These are phyloP conservation scores for Elaeis guineensis DNA, from an alignment of 176 grass and related monocot genomes.

Conservation along the genomic window DNA sequence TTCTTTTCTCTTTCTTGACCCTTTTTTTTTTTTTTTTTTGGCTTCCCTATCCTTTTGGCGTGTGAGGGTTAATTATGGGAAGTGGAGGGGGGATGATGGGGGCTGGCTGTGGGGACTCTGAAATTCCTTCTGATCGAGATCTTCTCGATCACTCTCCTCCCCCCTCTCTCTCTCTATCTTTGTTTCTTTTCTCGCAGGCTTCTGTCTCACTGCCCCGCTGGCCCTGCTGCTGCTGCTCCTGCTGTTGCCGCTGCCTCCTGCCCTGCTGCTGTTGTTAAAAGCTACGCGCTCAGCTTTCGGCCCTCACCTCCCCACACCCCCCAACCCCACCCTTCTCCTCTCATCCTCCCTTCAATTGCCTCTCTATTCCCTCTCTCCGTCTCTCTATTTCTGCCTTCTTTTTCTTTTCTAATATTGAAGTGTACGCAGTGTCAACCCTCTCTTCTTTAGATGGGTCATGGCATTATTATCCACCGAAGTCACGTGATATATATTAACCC, in stretches of 20 bases:
- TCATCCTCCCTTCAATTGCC: no score
- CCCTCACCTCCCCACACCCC: neutral
- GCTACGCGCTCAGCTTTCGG: conserved; percentile 18
- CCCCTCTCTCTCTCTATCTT: conserved; percentile 10
- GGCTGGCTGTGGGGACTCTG: conserved; percentile 37
- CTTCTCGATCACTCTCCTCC: conserved; percentile 29
- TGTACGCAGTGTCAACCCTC: neutral
- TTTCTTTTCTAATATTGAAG: neutral
- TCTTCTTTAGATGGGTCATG: conserved; percentile 6
- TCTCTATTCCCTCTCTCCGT: neutral
- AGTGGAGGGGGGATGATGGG: conserved; percentile 13
- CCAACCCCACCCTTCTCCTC: neutral
- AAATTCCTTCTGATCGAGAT: conserved; percentile 38
- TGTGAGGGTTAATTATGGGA: conserved; percentile 6
- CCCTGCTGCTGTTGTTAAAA: conserved; percentile 12
- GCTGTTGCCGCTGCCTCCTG: neutral
- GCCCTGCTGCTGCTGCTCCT: neutral
- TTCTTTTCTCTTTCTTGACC: conserved; percentile 16
- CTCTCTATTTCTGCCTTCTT: neutral
- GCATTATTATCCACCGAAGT: neutral
- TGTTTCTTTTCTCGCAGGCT: conserved; percentile 18
- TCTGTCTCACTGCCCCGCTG: conserved; percentile 6
- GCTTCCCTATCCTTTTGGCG: neutral
- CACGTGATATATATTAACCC: conserved; percentile 10
- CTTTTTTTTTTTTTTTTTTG: neutral